phyloP scores from a whole-genome alignment of 177 flowering plant genomes.

The Tripterygium wilfordii region DNA sequence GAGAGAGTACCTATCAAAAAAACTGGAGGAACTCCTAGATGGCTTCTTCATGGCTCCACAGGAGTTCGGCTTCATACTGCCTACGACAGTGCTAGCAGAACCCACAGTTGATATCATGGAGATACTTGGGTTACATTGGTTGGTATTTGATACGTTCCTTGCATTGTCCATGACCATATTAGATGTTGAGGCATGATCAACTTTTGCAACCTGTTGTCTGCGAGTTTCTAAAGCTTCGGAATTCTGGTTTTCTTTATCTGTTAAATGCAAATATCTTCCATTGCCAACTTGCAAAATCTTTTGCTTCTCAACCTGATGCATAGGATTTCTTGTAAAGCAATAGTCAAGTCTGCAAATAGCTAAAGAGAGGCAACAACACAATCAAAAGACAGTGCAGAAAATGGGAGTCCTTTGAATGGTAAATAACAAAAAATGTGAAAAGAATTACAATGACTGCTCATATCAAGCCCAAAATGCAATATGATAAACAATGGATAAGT shows the following conservation, averaged over 20 bases:
- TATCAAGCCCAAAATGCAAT: too few species aligned
- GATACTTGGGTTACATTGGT: slow-evolving; percentile 10
- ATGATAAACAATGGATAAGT: too few species aligned
- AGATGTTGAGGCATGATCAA: slow-evolving; percentile 11
- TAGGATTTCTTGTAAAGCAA: background rate
- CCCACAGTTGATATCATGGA: slow-evolving; percentile 15
- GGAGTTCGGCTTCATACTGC: slow-evolving; percentile 20
- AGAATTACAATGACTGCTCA: too few species aligned
- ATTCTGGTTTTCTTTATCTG: slow-evolving; percentile 20
- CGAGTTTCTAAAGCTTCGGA: slow-evolving; percentile 11
- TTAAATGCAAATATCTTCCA: slow-evolving; percentile 21
- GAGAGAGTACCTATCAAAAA: slow-evolving; percentile 71
- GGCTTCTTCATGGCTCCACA: slow-evolving; percentile 37
- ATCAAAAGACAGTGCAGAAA: too few species aligned
- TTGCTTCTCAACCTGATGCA: slow-evolving; percentile 71
- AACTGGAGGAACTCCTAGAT: slow-evolving; percentile 36
- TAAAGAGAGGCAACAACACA: too few species aligned
- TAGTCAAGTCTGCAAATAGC: background rate
- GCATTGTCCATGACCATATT: slow-evolving; percentile 7
- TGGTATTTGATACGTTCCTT: slow-evolving; percentile 9
- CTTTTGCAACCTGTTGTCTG: slow-evolving; percentile 14
- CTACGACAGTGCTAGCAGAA: slow-evolving; percentile 14
- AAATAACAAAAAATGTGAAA: too few species aligned
- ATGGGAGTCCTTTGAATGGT: too few species aligned
- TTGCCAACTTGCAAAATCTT: slow-evolving; percentile 56